These are phyloP conservation scores for Geoglossum cookeanum DNA, from an alignment of 2,329 filamentous ascomycete genomes.

Conservation along the genomic window DNA sequence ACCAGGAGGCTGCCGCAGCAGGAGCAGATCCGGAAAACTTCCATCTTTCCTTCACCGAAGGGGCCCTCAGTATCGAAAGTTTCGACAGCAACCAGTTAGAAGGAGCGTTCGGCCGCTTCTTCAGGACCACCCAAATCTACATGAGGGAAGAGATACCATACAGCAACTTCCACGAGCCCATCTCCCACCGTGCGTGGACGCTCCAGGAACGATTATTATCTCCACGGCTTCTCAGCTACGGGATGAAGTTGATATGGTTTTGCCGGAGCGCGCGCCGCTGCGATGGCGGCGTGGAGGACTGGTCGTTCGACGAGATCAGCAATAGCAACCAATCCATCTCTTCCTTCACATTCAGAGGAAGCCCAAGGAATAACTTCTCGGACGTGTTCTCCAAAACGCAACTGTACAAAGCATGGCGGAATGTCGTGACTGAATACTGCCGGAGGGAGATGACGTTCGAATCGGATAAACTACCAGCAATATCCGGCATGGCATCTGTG, in stretches of 20 bases:
- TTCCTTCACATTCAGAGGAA: neutral
- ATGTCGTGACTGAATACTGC: neutral
- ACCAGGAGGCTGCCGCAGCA: too few species aligned
- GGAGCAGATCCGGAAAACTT: too few species aligned
- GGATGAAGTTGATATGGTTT: neutral
- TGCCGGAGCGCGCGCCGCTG: neutral
- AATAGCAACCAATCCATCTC: too few species aligned
- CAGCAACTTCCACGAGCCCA: neutral
- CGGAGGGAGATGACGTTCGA: neutral
- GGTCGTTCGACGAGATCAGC: neutral
- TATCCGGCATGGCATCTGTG: neutral
- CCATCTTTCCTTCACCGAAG: too few species aligned
- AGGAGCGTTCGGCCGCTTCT: neutral
- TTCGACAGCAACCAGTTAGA: neutral
- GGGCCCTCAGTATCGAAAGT: too few species aligned
- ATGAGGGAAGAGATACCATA: neutral
- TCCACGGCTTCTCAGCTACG: neutral
- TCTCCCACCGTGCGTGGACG: neutral
- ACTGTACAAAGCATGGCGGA: neutral
- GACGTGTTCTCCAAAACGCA: neutral
- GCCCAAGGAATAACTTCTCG: neutral
- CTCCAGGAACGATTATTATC: neutral
- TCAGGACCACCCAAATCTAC: too few species aligned
- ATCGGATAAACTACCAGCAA: neutral
- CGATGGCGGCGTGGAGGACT: neutral